These are phyloP conservation scores for Serendipita vermifera DNA, from an alignment of 768 basidiomycete genomes.

Conservation along the genomic window DNA sequence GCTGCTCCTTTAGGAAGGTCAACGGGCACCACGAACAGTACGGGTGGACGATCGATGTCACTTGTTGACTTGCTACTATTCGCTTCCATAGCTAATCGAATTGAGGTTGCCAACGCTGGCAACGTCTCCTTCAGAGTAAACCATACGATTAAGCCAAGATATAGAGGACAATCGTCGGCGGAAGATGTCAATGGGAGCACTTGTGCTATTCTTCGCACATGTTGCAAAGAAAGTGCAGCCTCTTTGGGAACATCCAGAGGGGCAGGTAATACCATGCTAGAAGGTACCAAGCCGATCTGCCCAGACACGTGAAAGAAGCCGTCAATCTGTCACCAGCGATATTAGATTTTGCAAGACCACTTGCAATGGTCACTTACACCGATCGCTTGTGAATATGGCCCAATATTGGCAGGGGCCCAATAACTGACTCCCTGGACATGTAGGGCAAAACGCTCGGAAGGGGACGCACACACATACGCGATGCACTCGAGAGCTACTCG, in stretches of 20 bases:
- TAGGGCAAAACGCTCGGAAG: constrained; percentile 49
- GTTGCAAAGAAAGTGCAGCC: constrained; percentile 65
- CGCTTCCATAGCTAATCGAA: no score
- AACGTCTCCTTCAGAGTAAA: no score
- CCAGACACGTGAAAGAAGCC: constrained; percentile 82
- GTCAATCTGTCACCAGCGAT: constrained; percentile 43
- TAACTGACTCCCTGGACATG: constrained; percentile 96
- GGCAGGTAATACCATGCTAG: constrained; percentile 51
- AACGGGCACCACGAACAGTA: constrained; percentile 48
- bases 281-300: constrained; percentile 83
- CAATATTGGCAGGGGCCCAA: constrained; percentile 99
- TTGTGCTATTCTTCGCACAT: constrained; percentile 52
- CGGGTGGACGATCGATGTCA: constrained; percentile 21
- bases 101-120: no score
- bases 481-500: constrained; percentile 65
- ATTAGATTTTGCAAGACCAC: background rate
- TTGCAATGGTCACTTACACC: constrained; percentile 35
- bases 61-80: background rate
- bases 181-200: constrained; percentile 44
- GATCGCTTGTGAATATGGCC: constrained; percentile 93
- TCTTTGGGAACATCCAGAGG: constrained; percentile 48
- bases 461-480: constrained; percentile 38
- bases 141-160: constrained; percentile 63
- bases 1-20: constrained; percentile 58
- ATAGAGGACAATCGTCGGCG: constrained; percentile 47